Conservation (phyloP, 2,329 filamentous ascomycete species). For the Chrysoporthe austroafricana region DNA sequence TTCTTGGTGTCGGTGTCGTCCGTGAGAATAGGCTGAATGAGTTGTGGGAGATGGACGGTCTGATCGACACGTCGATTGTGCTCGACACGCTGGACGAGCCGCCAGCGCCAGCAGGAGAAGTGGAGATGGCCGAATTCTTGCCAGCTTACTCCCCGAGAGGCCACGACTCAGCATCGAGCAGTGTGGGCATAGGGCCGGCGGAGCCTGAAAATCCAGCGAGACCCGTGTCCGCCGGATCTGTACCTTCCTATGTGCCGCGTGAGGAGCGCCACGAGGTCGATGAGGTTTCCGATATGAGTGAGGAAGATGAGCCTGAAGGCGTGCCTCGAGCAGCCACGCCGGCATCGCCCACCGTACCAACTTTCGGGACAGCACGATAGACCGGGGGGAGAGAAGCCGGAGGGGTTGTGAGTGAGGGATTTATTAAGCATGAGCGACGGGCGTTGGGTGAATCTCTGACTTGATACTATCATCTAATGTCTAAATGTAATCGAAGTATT, state of each 20-base stretch:
- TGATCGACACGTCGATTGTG: slow-evolving; percentile 11
- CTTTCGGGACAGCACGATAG: neutral
- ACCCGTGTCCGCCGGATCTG: neutral
- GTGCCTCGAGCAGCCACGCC: neutral
- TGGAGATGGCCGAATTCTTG: slow-evolving; percentile 19
- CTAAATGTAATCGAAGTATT: neutral
- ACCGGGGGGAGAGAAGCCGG: neutral
- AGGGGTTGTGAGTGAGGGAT: neutral
- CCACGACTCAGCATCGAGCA: neutral
- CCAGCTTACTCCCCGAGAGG: slow-evolving; percentile 17
- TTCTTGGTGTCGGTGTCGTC: neutral
- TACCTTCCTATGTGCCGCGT: neutral
- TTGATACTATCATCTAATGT: neutral
- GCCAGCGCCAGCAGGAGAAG: neutral
- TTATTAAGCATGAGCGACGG: neutral
- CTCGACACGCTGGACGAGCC: neutral
- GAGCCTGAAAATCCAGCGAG: neutral
- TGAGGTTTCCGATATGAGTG: neutral
- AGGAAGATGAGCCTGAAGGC: neutral
- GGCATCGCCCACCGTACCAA: neutral
- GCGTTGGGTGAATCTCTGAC: neutral
- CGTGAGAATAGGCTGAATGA: neutral
- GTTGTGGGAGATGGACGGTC: slow-evolving; percentile 17
- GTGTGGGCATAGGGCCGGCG: neutral
- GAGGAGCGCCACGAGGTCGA: neutral